Evolutionary conservation across 1,284 basidiomycete species (phyloP), one percentile per base, ranked within the genome.

Genomic region (Sporisorium scitamineum): DNA sequence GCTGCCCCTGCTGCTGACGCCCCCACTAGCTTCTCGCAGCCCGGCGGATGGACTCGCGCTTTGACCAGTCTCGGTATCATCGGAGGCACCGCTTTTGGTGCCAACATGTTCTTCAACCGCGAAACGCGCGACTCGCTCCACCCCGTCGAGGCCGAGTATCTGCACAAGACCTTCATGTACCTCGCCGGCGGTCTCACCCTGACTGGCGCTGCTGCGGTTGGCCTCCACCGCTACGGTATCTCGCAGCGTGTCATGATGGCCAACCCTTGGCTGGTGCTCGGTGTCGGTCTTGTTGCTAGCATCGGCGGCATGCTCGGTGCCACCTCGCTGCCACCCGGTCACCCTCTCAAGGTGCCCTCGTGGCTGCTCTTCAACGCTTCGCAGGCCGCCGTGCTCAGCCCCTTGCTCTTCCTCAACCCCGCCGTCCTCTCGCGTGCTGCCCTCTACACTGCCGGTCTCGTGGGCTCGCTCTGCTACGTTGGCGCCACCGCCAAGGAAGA

Each of bases 401-500:
- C 85, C 10, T 86, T 96, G 24, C 93, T 94, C 87, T 95, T 95
- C 89, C 86, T 94, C 58, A 91, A 89, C 80, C 94, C 94, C 1
- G 93, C 93, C 14, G 89, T 96, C 67, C 89, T 96, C 50, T 91
- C 92, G n/a, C 90, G 94, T 44, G 94, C 94, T 10, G 94, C 93
- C 13, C 87, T 96, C 6, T 96, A 96, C 86, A 95, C 94, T 0
- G 89, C 91, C 48, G 94, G 94, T 50, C 89, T 94, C 3, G 91
- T 95, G 20, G 94, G 93, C 57, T 84, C 83, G 8, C 89, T 95
- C 31, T 92, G 91, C 39, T 96, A 94, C 82, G 90, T 96, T 29
- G 94, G 94, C 32, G 93, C 94, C 10, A 96, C 94, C 20, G 94
- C 94, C 31, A 91, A 88, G 78, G 93, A 91, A 79, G 93, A 95